Percentiles rank a stretch among this genome's conserved stretches.
Evolutionary conservation across 176 grass and related monocot genomes (phyloP).

Genomic region (Musa troglodytarum): DNA sequence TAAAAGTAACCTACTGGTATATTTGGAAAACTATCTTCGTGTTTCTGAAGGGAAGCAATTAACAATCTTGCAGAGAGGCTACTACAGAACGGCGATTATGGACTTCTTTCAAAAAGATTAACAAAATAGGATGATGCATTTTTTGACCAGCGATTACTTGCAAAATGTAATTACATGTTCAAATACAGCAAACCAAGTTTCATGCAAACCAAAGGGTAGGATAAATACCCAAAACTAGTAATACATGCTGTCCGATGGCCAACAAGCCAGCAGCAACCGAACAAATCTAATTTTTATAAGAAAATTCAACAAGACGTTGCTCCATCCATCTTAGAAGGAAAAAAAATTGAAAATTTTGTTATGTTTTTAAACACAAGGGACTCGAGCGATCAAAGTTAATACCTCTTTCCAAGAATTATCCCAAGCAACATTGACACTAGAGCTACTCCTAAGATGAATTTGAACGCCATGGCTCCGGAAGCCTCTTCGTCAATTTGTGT

Average conservation of each 20-base stretch:
- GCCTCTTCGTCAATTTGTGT: slow-evolving; percentile 41
- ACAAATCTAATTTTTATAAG: slow-evolving; percentile 16
- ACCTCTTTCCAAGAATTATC: slow-evolving; percentile 74
- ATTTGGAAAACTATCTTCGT: too few species aligned
- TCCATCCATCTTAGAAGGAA: neutral
- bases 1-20: too few species aligned
- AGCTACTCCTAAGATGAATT: slow-evolving; percentile 80
- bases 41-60: too few species aligned
- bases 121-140: too few species aligned
- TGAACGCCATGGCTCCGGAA: slow-evolving; percentile 82
- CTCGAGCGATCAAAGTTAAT: slow-evolving; percentile 29
- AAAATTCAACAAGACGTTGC: neutral
- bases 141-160: neutral
- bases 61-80: too few species aligned
- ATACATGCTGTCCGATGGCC: neutral
- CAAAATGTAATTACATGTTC: slow-evolving; percentile 3
- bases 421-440: slow-evolving; percentile 60
- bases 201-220: slow-evolving; percentile 45
- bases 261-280: neutral
- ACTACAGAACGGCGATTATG: too few species aligned
- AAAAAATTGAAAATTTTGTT: neutral
- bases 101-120: too few species aligned
- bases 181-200: slow-evolving; percentile 30
- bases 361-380: neutral
- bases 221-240: slow-evolving; percentile 40